phyloP scores from a whole-genome alignment of 192 early-diverging fungal species.

The Mortierella hygrophila region DNA sequence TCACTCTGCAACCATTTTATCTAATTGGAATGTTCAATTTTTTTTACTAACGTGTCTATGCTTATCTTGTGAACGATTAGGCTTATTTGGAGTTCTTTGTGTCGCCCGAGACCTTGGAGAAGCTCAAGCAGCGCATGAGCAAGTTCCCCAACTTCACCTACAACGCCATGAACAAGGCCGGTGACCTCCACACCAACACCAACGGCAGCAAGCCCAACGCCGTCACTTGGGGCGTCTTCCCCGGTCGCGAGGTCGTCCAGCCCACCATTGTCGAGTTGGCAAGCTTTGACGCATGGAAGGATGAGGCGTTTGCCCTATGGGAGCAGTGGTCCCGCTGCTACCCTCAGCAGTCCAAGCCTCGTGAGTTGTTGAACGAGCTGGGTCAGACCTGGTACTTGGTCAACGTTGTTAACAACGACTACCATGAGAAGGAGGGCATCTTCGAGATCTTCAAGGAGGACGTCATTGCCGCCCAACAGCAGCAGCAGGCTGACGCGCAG shows the following conservation, averaged over 20 bases:
- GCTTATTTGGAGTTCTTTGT: conserved; percentile 98
- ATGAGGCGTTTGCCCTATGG: conserved; percentile 97
- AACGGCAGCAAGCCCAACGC: conserved; percentile 87
- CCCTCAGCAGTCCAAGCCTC: conserved; percentile 54
- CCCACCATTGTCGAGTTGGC: conserved; percentile 93
- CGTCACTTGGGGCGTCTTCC: conserved; percentile 99
- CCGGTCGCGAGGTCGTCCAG: conserved; percentile 95
- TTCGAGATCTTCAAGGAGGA: conserved; percentile 73
- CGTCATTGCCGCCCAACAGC: conserved; percentile 3
- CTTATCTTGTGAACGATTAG: not conserved
- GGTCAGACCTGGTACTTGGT: conserved; percentile 87
- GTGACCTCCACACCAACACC: conserved; percentile 91
- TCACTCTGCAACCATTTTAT: not conserved
- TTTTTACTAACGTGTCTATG: not conserved
- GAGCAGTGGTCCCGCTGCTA: conserved; percentile 87
- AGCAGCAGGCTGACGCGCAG: not conserved
- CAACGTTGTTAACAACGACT: conserved; percentile 97
- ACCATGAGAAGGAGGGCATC: conserved; percentile 74
- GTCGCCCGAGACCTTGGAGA: conserved; percentile 74
- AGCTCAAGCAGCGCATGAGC: conserved; percentile 69
- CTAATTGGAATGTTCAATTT: not conserved
- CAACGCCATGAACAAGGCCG: conserved; percentile 90
- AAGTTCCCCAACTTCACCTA: conserved; percentile 81
- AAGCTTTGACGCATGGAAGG: conserved; percentile 96
- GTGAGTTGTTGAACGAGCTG: conserved; percentile 67